Base-by-base conservation (phyloP, 78 protist species). In the Blattamonas nauphoetae region DNA sequence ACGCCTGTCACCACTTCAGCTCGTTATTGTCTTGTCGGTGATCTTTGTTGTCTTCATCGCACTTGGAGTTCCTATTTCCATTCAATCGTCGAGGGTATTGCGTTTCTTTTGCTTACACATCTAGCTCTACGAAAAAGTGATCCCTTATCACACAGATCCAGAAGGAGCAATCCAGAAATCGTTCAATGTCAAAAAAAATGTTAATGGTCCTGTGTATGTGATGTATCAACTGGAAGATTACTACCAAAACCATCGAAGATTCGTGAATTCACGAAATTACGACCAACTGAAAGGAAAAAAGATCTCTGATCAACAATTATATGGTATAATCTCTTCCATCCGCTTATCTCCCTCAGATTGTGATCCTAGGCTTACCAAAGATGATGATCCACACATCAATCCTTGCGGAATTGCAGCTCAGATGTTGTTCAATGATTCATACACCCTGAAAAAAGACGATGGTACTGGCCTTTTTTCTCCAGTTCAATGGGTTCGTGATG, bases 211-310 rank as follows among this genome's bases (percentile, higher is more conserved):
- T 36, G 86, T 84, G 6, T 84, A 84, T 43, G 41, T 84, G 4
- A 5, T 36, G 6, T 84, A 84, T 84, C 85, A 84, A 21, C 78
- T 84, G 29, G 45, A 6, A 32, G 42, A 21, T 21, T 84, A n/a
- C 86, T 45, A 84, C 34, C 86, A 84, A 84, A 84, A 84, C 77
- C 86, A 84, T 21, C 42, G 86, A n/a, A 6, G 86, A 32, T 84
- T n/a, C 34, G 85, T 84, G n/a, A 84, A 33, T 41, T 84, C 86
- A 4, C 86, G 86, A 5, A 33, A 45, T 21, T 6, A 84, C 45
- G 78, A 6, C 32, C 86, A 84, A 21, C 77, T 84, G 29, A 41
- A 71, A 5, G 86, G 86, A 5, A 45, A 84, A n/a, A 46, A 84
- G n/a, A 33, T 84, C 34, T n/a, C 33, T 21, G 55, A 55, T 21